These are phyloP conservation scores for Hibiscus trionum DNA, from an alignment of 345 rosid genomes.

Conservation along the genomic window DNA sequence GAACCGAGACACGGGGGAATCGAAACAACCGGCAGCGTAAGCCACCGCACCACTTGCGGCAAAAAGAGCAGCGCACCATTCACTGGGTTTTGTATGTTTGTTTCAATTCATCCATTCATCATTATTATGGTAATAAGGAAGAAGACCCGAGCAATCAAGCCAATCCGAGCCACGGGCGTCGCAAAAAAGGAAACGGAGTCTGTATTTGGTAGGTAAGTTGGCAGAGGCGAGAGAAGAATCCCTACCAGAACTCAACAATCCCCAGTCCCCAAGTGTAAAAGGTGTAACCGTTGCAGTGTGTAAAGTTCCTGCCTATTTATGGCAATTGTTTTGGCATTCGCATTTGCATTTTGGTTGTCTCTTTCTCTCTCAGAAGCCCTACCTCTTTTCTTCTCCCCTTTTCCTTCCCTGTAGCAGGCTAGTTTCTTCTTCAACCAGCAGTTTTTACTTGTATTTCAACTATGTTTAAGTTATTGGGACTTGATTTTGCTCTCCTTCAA, in stretches of 20 bases:
- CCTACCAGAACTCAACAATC: not conserved
- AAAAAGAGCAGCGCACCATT: not conserved
- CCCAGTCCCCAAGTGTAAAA: not conserved
- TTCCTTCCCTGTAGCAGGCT: conserved; percentile 5
- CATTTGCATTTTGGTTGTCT: not conserved
- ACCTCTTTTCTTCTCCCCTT: not conserved
- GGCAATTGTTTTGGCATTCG: not conserved
- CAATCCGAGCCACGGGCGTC: not conserved
- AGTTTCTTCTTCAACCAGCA: conserved; percentile 3
- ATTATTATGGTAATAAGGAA: not conserved
- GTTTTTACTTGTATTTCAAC: no score
- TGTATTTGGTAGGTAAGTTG: not conserved
- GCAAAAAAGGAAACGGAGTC: not conserved
- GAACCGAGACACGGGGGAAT: no score
- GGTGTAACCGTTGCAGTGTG: not conserved
- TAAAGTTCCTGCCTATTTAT: conserved; percentile 6
- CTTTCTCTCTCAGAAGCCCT: not conserved
- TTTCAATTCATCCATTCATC: not conserved
- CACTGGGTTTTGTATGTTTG: not conserved
- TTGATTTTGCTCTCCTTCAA: not conserved
- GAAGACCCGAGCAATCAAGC: not conserved
- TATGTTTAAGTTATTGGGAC: not conserved
- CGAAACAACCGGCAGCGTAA: no score
- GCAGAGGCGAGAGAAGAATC: not conserved
- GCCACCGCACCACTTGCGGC: not conserved